Evolutionary conservation across 2,329 filamentous ascomycete species (phyloP).

Genomic region (Metarhizium sp.): DNA sequence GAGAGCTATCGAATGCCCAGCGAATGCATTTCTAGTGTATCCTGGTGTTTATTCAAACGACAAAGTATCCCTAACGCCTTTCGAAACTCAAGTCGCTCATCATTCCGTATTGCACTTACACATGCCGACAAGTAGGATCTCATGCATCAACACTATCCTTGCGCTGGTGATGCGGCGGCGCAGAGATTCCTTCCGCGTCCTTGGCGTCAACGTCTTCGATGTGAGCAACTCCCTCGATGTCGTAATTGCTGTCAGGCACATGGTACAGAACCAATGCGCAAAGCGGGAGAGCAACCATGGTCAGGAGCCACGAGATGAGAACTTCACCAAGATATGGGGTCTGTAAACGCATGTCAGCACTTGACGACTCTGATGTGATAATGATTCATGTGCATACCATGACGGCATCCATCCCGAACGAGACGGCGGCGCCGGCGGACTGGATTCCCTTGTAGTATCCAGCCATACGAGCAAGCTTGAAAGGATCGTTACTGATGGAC

Average conservation of each 20-base stretch:
- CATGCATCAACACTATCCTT: background rate
- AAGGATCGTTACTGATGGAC: slow-evolving; percentile 61
- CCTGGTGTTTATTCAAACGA: too few relatives aligned
- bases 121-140: background rate
- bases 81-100: too few relatives aligned
- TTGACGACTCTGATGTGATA: too few relatives aligned
- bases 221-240: background rate
- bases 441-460: slow-evolving; percentile 82
- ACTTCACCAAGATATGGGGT: slow-evolving; percentile 5
- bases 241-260: slow-evolving; percentile 3
- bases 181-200: background rate
- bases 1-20: too few relatives aligned
- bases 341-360: background rate
- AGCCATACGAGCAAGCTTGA: slow-evolving; percentile 65
- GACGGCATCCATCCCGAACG: slow-evolving; percentile 24
- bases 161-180: background rate
- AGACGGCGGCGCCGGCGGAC: slow-evolving; percentile 57
- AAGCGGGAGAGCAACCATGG: slow-evolving; percentile 1
- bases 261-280: slow-evolving; percentile 5
- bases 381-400: slow-evolving; percentile 11
- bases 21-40: too few relatives aligned
- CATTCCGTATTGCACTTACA: background rate
- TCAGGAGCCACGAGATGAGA: slow-evolving; percentile 4
- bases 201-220: background rate
- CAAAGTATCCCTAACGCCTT: too few relatives aligned